Base-by-base conservation (phyloP, 208 protist genomes). In the Hexamita inflata region DNA sequence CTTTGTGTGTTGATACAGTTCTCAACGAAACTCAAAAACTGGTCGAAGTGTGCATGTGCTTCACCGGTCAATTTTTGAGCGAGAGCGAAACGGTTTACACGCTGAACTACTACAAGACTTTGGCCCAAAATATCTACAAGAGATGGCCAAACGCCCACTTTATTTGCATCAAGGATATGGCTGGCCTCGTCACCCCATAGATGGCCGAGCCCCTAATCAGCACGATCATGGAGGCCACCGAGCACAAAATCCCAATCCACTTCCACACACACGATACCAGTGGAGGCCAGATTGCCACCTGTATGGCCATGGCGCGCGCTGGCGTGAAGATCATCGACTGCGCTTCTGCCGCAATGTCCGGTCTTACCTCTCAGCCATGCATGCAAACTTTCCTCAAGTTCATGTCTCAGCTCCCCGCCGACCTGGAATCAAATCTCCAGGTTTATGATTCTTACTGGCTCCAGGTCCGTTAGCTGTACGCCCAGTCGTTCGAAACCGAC, bases 221-320 rank as follows among this genome's bases (percentile, higher is more conserved):
- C 26, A 80, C 81, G 29, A 74, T 90, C 0, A 53, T 62, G 4
- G 83, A 86, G 68, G 89, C 82, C 76, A 88, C 89, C 0, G 66
- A 87, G 13, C 41, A 35, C 7, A 7, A 4, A 35, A 45, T 87
- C 40, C 89, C 90, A 24, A 91, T 93, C 68, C 90, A 93, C 76
- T 88, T 93, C 29, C 90, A 93, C 82, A 90, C 88, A 1, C 90
- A 93, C 76, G 89, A 93, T 80, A 92, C 90, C 0, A 75, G 86
- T 7, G 89, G 89, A 30, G 81, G 82, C 24, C 83, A 77, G 62
- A 86, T 93, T 39, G 86, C 89, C 28, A 77, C 88, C 15, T 88
- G 88, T 85, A 41, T 92, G 24, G 87, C 84, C 1, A 75, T 75
- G 34, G 76, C 78, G 7, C 68, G 86, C n/a, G 84, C 88, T 38